Percentiles rank a stretch among this genome's conserved stretches.
These are phyloP conservation scores for Populus deltoides DNA, from an alignment of 345 rosid genomes.

Conservation along the genomic window DNA sequence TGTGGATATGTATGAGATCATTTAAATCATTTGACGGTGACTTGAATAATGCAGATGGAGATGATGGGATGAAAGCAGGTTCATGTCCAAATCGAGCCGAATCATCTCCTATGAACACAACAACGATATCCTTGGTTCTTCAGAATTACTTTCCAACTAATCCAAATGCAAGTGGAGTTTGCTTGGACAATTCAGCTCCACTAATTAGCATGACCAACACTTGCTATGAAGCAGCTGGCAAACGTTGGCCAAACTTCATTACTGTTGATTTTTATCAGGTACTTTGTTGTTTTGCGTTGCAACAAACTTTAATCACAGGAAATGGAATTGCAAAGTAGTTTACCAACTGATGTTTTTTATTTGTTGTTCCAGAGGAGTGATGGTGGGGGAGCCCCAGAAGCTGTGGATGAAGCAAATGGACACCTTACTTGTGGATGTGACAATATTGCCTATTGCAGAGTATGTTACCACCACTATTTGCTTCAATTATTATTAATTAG, in stretches of 20 bases:
- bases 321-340: not conserved
- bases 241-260: conserved; percentile 97
- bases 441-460: conserved; percentile 75
- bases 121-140: conserved; percentile 54
- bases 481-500: not conserved
- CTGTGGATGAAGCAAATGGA: conserved; percentile 77
- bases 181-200: conserved; percentile 76
- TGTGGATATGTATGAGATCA: not conserved
- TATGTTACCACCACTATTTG: conserved; percentile 16
- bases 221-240: conserved; percentile 68
- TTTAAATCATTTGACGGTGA: conserved; percentile 5
- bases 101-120: conserved; percentile 64
- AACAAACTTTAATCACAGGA: not conserved
- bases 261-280: conserved; percentile 95
- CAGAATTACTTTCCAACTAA: conserved; percentile 66
- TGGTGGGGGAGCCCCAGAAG: conserved; percentile 89
- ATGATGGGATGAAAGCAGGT: conserved; percentile 67
- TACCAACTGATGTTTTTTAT: not conserved
- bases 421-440: conserved; percentile 91
- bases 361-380: conserved; percentile 62
- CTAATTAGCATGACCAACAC: conserved; percentile 60
- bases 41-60: conserved; percentile 63
- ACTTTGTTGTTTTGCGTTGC: not conserved
- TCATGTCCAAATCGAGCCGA: conserved; percentile 67
- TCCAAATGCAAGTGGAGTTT: conserved; percentile 59